Base-by-base conservation (phyloP, 495 filamentous ascomycete species). In the Penicillium coffeae region DNA sequence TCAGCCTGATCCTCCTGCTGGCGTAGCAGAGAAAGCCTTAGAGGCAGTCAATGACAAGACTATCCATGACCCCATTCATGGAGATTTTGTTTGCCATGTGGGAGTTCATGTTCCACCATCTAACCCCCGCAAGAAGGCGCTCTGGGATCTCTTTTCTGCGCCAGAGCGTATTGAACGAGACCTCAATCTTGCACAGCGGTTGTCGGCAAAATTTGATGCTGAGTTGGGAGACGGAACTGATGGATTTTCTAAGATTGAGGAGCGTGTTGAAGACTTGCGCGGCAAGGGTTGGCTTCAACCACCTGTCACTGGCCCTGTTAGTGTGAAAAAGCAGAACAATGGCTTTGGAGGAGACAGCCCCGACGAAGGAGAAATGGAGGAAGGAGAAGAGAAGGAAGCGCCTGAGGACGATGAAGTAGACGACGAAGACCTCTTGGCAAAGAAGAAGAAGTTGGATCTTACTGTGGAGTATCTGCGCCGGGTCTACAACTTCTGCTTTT, bases 401-500 rank as follows among this genome's bases (percentile, higher is more conserved):
- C 83, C 90, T 54, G 86, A 86, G 38, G 85, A 88, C 34, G 89
- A 95, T 44, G 90, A 95, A 47, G 78, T 83, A 21, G 90, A 95
- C 56, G 89, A 93, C 58, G 87, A 91, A 55, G 90, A 95, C 12
- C 73, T 95, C n/a, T 61, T 95, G 27, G 79, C 83, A 16, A 89
- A 92, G 74, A 96, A 96, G 72, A 99, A 99, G 79, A 90, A 89
- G 57, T 78, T 99, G 32, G 93, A 99, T 65, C 71, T 99, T 42
- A 78, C 93, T 65, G 92, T 99, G 30, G 93, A 98, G 66, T 98
- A 98, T 64, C 79, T 98, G 42, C 89, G 93, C 30, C 84, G 93
- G 12, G 92, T 96, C 43, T 93, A 91, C 80, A 95, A 92, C 64
- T 96, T 97, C 71, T 98, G 93, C 74, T 96, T 98, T 74, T 98